phyloP scores from a whole-genome alignment of 2,329 filamentous ascomycete genomes.

The Xylaria sp. region DNA sequence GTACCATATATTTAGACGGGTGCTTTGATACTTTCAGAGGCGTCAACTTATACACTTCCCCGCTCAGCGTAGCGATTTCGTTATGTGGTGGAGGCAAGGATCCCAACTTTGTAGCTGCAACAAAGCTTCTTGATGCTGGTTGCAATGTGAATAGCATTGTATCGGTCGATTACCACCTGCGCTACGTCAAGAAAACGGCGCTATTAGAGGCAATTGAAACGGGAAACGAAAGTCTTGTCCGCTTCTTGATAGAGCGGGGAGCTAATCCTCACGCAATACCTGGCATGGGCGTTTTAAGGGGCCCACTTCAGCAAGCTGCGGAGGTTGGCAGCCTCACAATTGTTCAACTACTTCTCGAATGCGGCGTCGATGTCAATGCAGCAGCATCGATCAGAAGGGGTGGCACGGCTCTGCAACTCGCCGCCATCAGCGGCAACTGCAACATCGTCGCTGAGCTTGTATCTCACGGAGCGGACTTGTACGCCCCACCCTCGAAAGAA shows the following conservation, averaged over 20 bases:
- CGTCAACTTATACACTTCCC: neutral
- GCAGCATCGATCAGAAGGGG: neutral
- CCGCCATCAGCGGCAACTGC: slow-evolving; percentile 10
- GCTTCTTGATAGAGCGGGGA: neutral
- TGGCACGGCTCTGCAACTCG: slow-evolving; percentile 12
- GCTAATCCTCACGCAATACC: neutral
- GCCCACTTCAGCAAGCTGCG: slow-evolving; percentile 3
- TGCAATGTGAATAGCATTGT: slow-evolving; percentile 2
- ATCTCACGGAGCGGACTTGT: neutral
- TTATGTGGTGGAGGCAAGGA: neutral
- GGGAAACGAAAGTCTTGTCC: neutral
- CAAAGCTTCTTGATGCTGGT: neutral
- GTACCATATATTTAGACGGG: neutral
- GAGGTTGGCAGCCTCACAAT: slow-evolving; percentile 4
- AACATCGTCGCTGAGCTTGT: slow-evolving; percentile 6
- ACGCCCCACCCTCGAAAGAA: slow-evolving; percentile 3
- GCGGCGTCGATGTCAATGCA: slow-evolving; percentile 1
- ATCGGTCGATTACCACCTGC: accelerated
- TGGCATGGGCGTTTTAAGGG: neutral
- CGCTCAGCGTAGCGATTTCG: neutral
- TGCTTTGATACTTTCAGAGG: neutral
- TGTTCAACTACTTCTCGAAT: neutral
- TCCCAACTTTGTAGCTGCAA: neutral
- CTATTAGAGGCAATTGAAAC: neutral
- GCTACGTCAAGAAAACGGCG: neutral